Evolutionary conservation across 1,139 yeast species (phyloP), one percentile per base, ranked within the genome.

Genomic region (Yamadazyma triangularis): DNA sequence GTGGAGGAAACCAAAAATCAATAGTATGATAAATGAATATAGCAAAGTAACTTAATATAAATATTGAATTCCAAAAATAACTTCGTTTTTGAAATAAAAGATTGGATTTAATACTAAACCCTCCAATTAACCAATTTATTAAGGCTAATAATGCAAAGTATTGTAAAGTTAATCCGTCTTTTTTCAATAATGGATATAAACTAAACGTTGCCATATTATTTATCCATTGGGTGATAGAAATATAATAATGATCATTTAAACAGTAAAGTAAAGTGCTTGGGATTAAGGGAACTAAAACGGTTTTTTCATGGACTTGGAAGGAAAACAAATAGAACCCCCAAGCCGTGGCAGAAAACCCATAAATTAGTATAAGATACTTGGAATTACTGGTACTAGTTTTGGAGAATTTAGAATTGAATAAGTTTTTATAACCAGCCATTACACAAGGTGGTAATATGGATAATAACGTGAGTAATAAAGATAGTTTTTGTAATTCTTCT

Each of bases 231-330:
- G 85, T 77, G 58, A 87, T 74, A 3, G 93, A 77, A 13, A 80
- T 70, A 11, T 76, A 73, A 34, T 74, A 66, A 25, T 77, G 65
- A 38, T 78, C 77, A 27, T 77, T 73, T 23, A 74, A 65, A 14
- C 84, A 70, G 36, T 77, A 70, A 13, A 87, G 56, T 32, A 91
- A 61, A 0, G 93, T 77, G 4, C 87, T 76, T 4, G 98, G 98
- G 46, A 91, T 56, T 39, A 93, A 66, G 0, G 98, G 97, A 3
- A 93, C 71, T 36, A 93, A 62, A 4, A 93, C 89, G 0, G 88
- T 79, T 60, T 58, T 91, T 86, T 91, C 98, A 53, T 93, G 98
- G 4, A 91, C 98, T 53, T 91, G 97, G 63, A 87, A 93, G 15
- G 95, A 83, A 51, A 91, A 91, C 29, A 93, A 64, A 52, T 71